These are phyloP conservation scores for Fraxinus platypoda DNA, from an alignment of 305 asterid species.

Conservation along the genomic window DNA sequence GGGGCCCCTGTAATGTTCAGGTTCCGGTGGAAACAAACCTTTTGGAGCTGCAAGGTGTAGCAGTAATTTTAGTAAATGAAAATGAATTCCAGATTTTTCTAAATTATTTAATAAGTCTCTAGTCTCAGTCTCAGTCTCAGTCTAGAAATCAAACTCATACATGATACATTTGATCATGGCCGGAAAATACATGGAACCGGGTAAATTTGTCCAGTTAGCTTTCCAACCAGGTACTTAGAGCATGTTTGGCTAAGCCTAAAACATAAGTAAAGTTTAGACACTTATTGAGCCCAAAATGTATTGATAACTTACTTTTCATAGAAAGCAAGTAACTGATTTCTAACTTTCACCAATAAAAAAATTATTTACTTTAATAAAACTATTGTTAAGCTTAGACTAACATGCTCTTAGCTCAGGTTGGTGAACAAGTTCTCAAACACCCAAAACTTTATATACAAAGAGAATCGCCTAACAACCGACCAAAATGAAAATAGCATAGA, in stretches of 20 bases:
- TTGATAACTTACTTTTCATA: neutral
- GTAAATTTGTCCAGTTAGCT: neutral
- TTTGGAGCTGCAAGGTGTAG: constrained; percentile 81
- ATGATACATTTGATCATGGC: neutral
- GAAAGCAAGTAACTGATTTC: neutral
- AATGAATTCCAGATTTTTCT: neutral
- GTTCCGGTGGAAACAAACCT: constrained; percentile 97
- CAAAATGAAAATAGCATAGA: neutral
- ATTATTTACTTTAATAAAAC: neutral
- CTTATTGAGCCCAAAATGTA: neutral
- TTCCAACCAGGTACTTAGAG: neutral
- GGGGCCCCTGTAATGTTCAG: constrained; percentile 89
- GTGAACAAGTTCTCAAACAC: neutral
- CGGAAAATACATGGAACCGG: neutral
- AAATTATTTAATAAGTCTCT: neutral
- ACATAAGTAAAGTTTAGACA: neutral
- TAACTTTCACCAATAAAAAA: neutral
- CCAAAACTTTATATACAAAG: neutral
- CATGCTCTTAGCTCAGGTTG: neutral
- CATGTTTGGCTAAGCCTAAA: neutral
- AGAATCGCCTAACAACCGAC: neutral
- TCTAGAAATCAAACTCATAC: neutral
- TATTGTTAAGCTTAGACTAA: neutral
- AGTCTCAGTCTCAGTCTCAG: neutral
- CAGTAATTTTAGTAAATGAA: constrained; percentile 2